phyloP scores from a whole-genome alignment of 2,329 filamentous ascomycete genomes.

The Drechmeria coniospora region DNA sequence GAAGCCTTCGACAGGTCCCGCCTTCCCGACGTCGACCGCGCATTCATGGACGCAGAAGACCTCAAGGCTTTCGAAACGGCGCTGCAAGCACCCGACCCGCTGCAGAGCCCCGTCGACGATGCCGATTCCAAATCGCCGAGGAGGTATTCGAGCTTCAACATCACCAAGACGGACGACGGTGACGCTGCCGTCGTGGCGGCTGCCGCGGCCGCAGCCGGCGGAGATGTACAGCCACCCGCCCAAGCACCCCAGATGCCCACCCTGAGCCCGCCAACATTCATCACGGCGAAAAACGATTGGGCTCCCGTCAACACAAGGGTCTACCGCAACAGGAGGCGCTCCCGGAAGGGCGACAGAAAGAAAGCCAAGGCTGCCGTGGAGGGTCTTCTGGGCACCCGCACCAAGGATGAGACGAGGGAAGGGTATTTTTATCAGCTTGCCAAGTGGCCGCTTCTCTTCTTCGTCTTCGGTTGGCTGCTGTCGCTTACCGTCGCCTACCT shows the following conservation, averaged over 20 bases:
- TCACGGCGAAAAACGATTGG: constrained; percentile 93
- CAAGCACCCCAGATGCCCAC: constrained; percentile 8
- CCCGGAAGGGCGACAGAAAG: constrained; percentile 16
- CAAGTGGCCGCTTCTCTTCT: constrained; percentile 80
- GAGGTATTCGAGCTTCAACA: constrained; percentile 21
- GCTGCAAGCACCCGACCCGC: constrained; percentile 63
- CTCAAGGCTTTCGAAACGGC: constrained; percentile 67
- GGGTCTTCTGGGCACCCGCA: constrained; percentile 37
- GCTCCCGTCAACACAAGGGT: constrained; percentile 68
- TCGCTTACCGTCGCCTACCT: constrained; percentile 60
- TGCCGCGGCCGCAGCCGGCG: constrained; percentile 22
- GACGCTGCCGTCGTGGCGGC: constrained; percentile 21
- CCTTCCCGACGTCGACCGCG: constrained; percentile 65
- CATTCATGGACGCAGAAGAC: constrained; percentile 62
- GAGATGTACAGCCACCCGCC: constrained; percentile 14
- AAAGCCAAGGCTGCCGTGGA: constrained; percentile 22
- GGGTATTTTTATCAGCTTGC: constrained; percentile 78
- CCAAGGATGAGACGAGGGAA: constrained; percentile 84
- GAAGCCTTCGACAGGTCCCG: constrained; percentile 51
- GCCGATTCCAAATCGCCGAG: constrained; percentile 25
- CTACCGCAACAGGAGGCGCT: constrained; percentile 21
- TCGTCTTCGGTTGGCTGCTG: constrained; percentile 67
- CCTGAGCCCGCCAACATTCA: constrained; percentile 38
- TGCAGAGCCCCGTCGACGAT: constrained; percentile 43
- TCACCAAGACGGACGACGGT: constrained; percentile 25